Evolutionary conservation across 2,329 filamentous ascomycete genomes (phyloP).

Genomic region (Calycina marina): DNA sequence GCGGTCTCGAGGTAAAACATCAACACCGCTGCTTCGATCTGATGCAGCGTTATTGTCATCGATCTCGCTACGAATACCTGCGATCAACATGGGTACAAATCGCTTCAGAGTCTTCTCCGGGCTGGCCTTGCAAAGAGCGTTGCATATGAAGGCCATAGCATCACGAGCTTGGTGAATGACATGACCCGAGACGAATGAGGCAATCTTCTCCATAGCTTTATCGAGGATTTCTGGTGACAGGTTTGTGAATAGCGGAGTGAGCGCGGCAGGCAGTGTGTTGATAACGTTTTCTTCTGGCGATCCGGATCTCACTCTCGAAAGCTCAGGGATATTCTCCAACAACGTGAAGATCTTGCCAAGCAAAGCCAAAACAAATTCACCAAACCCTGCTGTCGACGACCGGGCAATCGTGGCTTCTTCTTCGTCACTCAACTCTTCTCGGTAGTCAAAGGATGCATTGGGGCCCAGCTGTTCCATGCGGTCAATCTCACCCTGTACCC

Average conservation of each 20-base stretch:
- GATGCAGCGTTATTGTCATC: constrained; percentile 93
- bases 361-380: constrained; percentile 82
- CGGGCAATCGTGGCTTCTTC: constrained; percentile 79
- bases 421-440: constrained; percentile 65
- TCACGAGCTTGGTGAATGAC: constrained; percentile 95
- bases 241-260: constrained; percentile 80
- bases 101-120: constrained; percentile 85
- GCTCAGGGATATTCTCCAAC: constrained; percentile 86
- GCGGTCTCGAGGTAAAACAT: constrained; percentile 83
- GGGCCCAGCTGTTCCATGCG: constrained; percentile 82
- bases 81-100: constrained; percentile 77
- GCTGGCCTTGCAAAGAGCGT: constrained; percentile 88
- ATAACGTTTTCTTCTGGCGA: constrained; percentile 96
- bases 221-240: constrained; percentile 90
- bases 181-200: constrained; percentile 80
- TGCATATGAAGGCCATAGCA: constrained; percentile 97
- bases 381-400: constrained; percentile 86
- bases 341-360: constrained; percentile 91
- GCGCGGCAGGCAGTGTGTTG: constrained; percentile 81
- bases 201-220: constrained; percentile 79
- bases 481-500: constrained; percentile 90
- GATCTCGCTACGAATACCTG: constrained; percentile 90
- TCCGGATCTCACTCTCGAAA: constrained; percentile 71
- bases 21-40: constrained; percentile 81
- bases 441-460: constrained; percentile 74